phyloP scores from a whole-genome alignment of 2,329 filamentous ascomycete genomes.

The Fusarium drepaniforme region DNA sequence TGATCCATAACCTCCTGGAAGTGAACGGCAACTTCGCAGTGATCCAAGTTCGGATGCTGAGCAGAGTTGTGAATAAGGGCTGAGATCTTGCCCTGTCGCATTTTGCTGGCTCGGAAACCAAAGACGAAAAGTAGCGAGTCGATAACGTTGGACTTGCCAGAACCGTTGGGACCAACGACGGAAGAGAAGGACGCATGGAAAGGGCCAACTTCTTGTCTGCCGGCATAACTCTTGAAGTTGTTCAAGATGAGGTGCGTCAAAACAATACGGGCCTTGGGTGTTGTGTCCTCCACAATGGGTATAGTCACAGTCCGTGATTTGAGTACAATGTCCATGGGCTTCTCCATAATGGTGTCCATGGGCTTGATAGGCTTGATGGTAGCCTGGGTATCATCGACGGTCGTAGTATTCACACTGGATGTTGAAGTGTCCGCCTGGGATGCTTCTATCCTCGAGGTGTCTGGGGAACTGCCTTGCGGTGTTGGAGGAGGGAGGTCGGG shows the following conservation, averaged over 20 bases:
- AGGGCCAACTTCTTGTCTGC: constrained; percentile 92
- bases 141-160: constrained; percentile 98
- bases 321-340: constrained; percentile 92
- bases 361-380: constrained; percentile 79
- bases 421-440: constrained; percentile 82
- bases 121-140: constrained; percentile 99
- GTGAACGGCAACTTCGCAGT: constrained; percentile 96
- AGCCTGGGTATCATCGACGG: constrained; percentile 46
- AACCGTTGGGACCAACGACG: constrained; percentile 97
- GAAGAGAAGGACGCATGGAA: constrained; percentile 98
- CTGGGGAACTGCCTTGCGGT: constrained; percentile 69
- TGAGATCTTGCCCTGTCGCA: constrained; percentile 98
- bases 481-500: constrained; percentile 56
- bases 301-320: constrained; percentile 82
- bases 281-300: constrained; percentile 78
- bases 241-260: constrained; percentile 92
- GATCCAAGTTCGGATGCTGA: constrained; percentile 84
- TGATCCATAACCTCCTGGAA: constrained; percentile 96
- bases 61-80: constrained; percentile 98
- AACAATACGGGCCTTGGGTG: constrained; percentile 87
- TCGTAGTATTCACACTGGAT: constrained; percentile 67
- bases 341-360: constrained; percentile 83
- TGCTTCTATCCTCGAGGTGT: constrained; percentile 62
- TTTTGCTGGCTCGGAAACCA: constrained; percentile 98
- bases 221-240: constrained; percentile 99